A percentile compares a stretch with the other conserved stretches of the same genome.
These are phyloP conservation scores for Fragilariopsis cylindrus DNA, from an alignment of 108 stramenopile species.

Conservation along the genomic window DNA sequence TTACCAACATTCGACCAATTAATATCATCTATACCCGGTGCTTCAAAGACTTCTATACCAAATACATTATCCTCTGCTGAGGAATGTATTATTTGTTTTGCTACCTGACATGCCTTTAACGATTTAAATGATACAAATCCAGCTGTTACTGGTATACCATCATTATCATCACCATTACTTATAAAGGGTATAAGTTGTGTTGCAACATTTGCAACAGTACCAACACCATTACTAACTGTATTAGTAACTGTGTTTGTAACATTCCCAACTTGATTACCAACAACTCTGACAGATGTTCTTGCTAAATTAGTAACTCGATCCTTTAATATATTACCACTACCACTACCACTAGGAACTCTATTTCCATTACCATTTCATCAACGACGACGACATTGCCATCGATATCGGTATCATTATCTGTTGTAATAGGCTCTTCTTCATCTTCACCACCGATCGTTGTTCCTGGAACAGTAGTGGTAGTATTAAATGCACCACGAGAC, in stretches of 20 bases:
- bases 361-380: too few species aligned
- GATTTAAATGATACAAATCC: conserved; percentile 53
- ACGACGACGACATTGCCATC: too few species aligned
- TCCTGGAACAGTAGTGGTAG: neutral
- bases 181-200: neutral
- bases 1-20: conserved; percentile 64
- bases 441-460: neutral
- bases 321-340: neutral
- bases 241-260: neutral
- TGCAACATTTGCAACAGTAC: neutral
- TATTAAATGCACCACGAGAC: neutral
- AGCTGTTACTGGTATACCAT: conserved; percentile 33
- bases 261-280: conserved; percentile 1
- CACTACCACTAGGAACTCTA: too few species aligned
- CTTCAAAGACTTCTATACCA: conserved; percentile 50
- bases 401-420: too few species aligned
- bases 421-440: too few species aligned
- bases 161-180: conserved; percentile 4
- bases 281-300: neutral
- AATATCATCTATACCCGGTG: conserved; percentile 46
- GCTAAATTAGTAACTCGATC: neutral
- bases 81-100: conserved; percentile 49
- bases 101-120: conserved; percentile 33
- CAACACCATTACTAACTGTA: neutral
- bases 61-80: conserved; percentile 18